These are phyloP conservation scores for Backusella luteola DNA, from an alignment of 192 early-diverging fungal genomes.

Conservation along the genomic window DNA sequence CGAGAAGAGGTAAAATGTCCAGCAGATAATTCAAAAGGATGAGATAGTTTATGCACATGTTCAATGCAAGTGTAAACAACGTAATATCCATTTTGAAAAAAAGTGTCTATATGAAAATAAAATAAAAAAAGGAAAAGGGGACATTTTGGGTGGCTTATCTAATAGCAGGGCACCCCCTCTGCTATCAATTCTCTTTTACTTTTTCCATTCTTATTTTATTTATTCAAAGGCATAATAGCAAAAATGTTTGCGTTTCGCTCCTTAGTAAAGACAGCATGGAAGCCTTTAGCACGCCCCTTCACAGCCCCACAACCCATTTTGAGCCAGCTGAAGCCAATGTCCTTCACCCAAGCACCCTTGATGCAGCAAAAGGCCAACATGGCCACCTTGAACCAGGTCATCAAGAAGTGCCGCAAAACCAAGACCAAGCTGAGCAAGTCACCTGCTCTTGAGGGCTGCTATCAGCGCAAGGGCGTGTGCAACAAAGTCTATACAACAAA, in stretches of 20 bases:
- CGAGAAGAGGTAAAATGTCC: not conserved
- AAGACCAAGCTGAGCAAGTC: slow-evolving; percentile 64
- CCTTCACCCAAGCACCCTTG: not conserved
- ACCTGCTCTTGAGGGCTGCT: slow-evolving; percentile 83
- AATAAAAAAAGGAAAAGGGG: not conserved
- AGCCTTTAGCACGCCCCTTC: not conserved
- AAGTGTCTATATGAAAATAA: not conserved
- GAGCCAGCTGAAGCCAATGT: slow-evolving; percentile 8
- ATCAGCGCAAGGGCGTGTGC: slow-evolving; percentile 92
- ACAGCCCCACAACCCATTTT: slow-evolving; percentile 5
- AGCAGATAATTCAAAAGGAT: not conserved
- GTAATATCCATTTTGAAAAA: not conserved
- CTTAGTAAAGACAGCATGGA: slow-evolving; percentile 11
- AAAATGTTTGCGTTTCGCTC: slow-evolving; percentile 12
- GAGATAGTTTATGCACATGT: not conserved
- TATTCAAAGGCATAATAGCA: not conserved
- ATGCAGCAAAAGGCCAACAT: slow-evolving; percentile 40
- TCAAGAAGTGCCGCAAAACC: slow-evolving; percentile 78
- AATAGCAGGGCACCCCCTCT: not conserved
- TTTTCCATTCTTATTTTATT: not conserved
- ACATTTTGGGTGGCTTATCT: not conserved
- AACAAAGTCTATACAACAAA: slow-evolving; percentile 94
- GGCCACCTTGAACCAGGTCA: slow-evolving; percentile 94
- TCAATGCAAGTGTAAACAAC: not conserved
- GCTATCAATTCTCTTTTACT: not conserved